These are phyloP conservation scores for Ascochyta lentis DNA, from an alignment of 2,329 filamentous ascomycete species.

Conservation along the genomic window DNA sequence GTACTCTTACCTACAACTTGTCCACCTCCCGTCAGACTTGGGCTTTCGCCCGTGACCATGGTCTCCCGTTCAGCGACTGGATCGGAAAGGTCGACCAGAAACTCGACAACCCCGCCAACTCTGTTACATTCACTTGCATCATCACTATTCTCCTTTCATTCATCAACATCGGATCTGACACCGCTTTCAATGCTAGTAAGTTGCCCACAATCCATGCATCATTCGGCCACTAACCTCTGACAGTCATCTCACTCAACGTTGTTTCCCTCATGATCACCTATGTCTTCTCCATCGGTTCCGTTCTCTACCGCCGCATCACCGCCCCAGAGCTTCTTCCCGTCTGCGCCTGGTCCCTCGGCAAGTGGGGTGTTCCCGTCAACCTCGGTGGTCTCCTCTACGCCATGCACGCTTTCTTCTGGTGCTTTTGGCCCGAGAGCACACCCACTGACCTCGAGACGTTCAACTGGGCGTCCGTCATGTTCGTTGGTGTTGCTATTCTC, in stretches of 20 bases:
- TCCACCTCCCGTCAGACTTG: slow-evolving; percentile 45
- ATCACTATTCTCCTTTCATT: slow-evolving; percentile 39
- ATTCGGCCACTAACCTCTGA: slow-evolving; percentile 3
- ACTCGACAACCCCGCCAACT: slow-evolving; percentile 40
- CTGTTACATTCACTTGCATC: slow-evolving; percentile 40
- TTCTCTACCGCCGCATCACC: slow-evolving; percentile 49
- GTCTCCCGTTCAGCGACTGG: slow-evolving; percentile 43
- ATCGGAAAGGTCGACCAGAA: slow-evolving; percentile 35
- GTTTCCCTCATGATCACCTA: slow-evolving; percentile 52
- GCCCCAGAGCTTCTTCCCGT: slow-evolving; percentile 47
- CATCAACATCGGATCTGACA: slow-evolving; percentile 47
- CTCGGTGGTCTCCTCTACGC: slow-evolving; percentile 45
- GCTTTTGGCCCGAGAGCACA: slow-evolving; percentile 49
- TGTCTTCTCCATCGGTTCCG: slow-evolving; percentile 50
- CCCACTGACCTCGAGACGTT: slow-evolving; percentile 35
- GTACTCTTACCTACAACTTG: slow-evolving; percentile 41
- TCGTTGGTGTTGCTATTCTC: slow-evolving; percentile 36
- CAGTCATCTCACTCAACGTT: slow-evolving; percentile 50
- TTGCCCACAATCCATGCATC: background rate
- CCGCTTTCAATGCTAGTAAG: slow-evolving; percentile 45
- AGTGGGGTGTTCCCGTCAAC: slow-evolving; percentile 49
- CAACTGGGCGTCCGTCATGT: slow-evolving; percentile 50
- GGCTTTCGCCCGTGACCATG: slow-evolving; percentile 46
- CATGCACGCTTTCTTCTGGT: slow-evolving; percentile 51
- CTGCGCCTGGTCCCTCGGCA: slow-evolving; percentile 50